Evolutionary conservation across 192 early-diverging fungal species (phyloP), one percentile per base, ranked within the genome.

Genomic region (Backusella parvicylindrica): DNA sequence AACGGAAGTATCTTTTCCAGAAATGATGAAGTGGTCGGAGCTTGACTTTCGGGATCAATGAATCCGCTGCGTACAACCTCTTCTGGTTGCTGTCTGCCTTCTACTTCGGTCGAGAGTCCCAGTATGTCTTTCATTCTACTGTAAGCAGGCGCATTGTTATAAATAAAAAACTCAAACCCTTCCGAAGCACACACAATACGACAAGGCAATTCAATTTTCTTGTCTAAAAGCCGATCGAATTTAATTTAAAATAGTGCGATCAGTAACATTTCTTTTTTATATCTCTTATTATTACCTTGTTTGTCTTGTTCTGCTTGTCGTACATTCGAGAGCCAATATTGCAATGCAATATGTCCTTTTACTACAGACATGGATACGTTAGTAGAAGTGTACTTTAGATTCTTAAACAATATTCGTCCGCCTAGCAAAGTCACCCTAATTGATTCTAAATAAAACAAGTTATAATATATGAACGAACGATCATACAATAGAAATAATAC

Each of bases 161-260:
- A 95, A 43, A 91, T 88, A 78, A 94, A 94, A 84, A 87, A 90
- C 68, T 95, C 94, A 6, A 93, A 70, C 9, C 94, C 94, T 33
- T 94, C 89, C 6, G 94, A 64, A 30, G 86, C 81, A 72, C 90
- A 83, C 33, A 80, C 82, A 64, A 95, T 85, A 12, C 92, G 84
- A 56, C 89, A 91, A 26, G 85, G 82, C 7, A 76, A 35, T n/a
- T 74, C 36, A 3, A 47, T 69, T 37, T 76, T 73, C 38, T 74
- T 64, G 9, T 26, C 67, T 63, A 41, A 28, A 28, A 60, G 26
- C 50, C 21, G 2, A 67, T 30, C 23, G 13, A 16, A 31, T 15
- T 47, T 33, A 23, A 16, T 31, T 65, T 28, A 38, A 73, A 21
- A 64, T 35, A 41, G 26, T 32, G 1, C 12, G 18, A 31, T 31